Evolutionary conservation across 2,329 filamentous ascomycete species (phyloP), one percentile per base, ranked within the genome.

Genomic region (Aspergillus unguis): DNA sequence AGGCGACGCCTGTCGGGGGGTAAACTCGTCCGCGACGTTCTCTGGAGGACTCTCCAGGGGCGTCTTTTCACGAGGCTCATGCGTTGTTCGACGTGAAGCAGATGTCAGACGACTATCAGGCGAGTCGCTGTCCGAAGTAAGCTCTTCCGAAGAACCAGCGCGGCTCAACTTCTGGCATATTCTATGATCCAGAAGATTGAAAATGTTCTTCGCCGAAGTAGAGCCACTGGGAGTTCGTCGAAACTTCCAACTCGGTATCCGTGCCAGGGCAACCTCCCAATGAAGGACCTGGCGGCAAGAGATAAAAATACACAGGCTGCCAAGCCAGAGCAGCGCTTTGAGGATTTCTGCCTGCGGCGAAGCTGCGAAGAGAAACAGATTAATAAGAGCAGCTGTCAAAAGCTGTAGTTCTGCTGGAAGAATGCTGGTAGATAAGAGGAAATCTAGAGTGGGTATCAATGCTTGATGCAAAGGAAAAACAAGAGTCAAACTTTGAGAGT

Each of bases 181-280:
- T 53, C 80, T 59, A 57, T 72, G 60, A 59, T 77, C 64, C 52
- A 73, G 68, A 61, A 71, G 48, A 56, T 72, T 70, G 61, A 78
- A 64, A 59, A 76, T 58, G 60, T 67, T 56, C 56, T 69, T 62
- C 33, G 65, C 55, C 52, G 71, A 68, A 60, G 72, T 70, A 51
- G 67, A 64, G 4, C 61, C 62, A 29, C 65, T 67, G 1, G 74
- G 68, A 17, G 78, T 74, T 50, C 85, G 83, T 61, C 84, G 82
- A 63, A 97, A 92, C 40, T 92, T 88, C 90, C 92, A 96, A 62
- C 85, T 90, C 2, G 94, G 94, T 17, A 97, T 89, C 52, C 92
- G 82, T 46, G 92, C 92, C 55, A 99, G 75, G 27, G 86, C 82
- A 48, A 97, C 87, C 42, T 89, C 91, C 88, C 90, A 95, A 62